Conservation (phyloP, 2,329 filamentous ascomycete genomes). For the Alternaria postmessia region DNA sequence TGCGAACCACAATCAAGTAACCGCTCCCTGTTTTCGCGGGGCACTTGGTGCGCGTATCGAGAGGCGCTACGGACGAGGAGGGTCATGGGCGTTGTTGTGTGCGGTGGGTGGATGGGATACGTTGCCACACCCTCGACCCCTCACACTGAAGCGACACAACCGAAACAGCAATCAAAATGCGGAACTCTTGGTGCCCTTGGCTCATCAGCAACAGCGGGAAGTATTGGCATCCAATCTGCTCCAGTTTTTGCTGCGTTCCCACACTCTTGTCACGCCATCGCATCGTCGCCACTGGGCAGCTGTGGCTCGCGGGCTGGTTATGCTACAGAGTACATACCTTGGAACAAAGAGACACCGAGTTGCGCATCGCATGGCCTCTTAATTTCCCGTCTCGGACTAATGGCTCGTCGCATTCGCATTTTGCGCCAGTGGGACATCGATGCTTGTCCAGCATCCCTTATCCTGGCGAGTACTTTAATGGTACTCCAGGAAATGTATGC, state of each 20-base stretch:
- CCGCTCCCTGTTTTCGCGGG: neutral
- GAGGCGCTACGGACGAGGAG: neutral
- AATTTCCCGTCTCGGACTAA: slow-evolving; percentile 1
- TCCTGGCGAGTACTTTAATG: neutral
- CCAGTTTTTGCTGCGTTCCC: slow-evolving; percentile 1
- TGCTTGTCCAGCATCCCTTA: neutral
- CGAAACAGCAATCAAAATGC: slow-evolving; percentile 7
- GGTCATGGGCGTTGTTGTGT: neutral
- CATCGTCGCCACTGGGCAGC: neutral
- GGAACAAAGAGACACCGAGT: neutral
- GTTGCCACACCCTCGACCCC: neutral
- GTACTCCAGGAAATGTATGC: neutral
- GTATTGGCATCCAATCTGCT: slow-evolving; percentile 9
- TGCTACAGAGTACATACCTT: neutral
- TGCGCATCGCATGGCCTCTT: neutral
- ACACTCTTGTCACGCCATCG: slow-evolving; percentile 1
- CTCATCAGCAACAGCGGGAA: slow-evolving; percentile 5
- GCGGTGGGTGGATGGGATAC: neutral
- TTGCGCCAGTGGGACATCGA: neutral
- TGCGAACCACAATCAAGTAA: neutral
- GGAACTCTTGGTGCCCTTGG: slow-evolving; percentile 12
- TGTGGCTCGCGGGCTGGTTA: neutral
- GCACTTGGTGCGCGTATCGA: neutral
- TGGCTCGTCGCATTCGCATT: neutral
- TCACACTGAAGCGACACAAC: slow-evolving; percentile 1